Evolutionary conservation across 805 yeast species (phyloP), one percentile per base, ranked within the genome.

Genomic region (Candida methanosorbosa): DNA sequence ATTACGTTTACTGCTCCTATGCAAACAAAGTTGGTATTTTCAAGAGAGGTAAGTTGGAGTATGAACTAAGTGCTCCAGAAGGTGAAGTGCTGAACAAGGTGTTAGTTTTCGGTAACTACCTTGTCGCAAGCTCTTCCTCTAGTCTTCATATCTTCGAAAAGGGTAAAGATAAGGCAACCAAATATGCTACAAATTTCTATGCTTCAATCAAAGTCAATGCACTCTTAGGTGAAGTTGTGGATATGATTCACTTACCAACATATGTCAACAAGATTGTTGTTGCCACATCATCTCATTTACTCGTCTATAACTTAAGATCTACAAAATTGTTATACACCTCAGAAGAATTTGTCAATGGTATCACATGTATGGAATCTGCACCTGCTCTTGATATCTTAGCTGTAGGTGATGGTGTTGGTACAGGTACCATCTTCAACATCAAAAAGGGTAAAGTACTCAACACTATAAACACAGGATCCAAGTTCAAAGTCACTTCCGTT

Each of bases 371-470:
- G 11, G 88, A 81, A 50, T 57, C 73, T 6, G 90, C 95, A 1
- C 97, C 98, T 0, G 96, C 76, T 0, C 68, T 92, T 42, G 97
- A 92, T 54, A 60, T 82, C 5, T 52, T 87, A 11, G 95, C 94
- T 0, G 52, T 88, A 14, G 96, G 95, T 25, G 73, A 81, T 3
- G 61, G 70, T 3, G 61, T 64, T 7, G 97, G 97, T 13, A 70
- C 71, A 4, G 72, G 85, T 12, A 61, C 63, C 30, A 53, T 88
- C 27, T 79, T 68, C 54, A 78, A 94, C 51, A 48, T 92, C 42
- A 77, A 73, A 44, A 78, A 74, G 46, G 92, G 76, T 17, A 70
- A 61, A 38, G 56, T 62, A 4, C 48, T 82, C 29, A 74, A 74
- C 46, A 77, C 75, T 8, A 61, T 72, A 27, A 63, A 62, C 7